Base-by-base conservation (phyloP, 2,329 filamentous ascomycete genomes). In the Zalaria sp. region DNA sequence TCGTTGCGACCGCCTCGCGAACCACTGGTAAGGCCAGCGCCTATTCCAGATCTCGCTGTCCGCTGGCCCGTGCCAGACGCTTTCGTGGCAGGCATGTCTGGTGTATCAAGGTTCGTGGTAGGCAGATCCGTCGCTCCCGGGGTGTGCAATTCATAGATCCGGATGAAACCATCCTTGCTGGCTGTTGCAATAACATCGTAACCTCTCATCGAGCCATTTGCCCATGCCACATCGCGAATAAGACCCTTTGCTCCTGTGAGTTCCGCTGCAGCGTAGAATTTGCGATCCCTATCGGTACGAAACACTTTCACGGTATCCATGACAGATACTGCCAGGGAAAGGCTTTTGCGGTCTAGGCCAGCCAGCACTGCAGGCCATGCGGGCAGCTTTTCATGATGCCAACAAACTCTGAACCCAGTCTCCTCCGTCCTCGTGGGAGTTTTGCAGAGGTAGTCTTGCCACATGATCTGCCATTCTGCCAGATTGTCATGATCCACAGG, bases 161-260 rank as follows among this genome's bases (percentile, higher is more conserved):
- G 75, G 34, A 95, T 78, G 51, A 78, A 80, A 3, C 91, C 89
- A 57, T 98, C 91, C 60, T 93, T 93, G 57, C 85, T 91, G 2
- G 87, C 89, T 4, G 88, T 93, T 3, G 89, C 91, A 51, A 96
- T 74, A 43, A 89, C 73, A 59, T 98, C 91, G 58, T 85, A 89
- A 1, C 89, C 89, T 34, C 88, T 71, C 53, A 93, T 86, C 49
- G 87, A 93, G 8, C 87, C 89, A 38, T 87, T 83, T 1, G 89
- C 86, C 91, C 91, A 98, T 2, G 85, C 81, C 1, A 95, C 75
- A 57, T 95, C 88, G 38, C 89, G 73, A 5, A 95, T 83, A 34
- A 96, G 70, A 1, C 80, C 79, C 5, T 75, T 71, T 52, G 94
- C 83, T 2, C 79, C 78, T 27, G 69, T 68, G 10, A 96, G 67